A percentile compares a stretch with the other conserved stretches of the same genome.
Evolutionary conservation across 2,329 filamentous ascomycete species (phyloP).

Genomic region (Aspergillus oerlinghausenensis): DNA sequence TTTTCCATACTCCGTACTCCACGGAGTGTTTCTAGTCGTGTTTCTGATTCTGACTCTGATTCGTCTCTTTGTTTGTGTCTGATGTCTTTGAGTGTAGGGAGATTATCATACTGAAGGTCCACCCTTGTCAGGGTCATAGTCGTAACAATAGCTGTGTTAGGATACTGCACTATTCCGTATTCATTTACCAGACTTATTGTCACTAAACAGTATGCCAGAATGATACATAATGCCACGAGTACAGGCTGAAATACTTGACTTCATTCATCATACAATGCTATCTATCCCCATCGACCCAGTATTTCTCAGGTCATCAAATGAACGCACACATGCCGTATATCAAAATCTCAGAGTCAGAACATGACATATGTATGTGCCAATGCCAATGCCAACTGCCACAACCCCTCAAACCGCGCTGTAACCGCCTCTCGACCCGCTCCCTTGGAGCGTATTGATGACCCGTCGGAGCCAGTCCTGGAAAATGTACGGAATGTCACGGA

Average conservation of each 20-base stretch:
- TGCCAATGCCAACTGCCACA: background rate
- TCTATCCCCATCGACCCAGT: background rate
- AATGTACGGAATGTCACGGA: constrained; percentile 88
- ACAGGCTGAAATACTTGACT: background rate
- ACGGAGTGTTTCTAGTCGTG: background rate
- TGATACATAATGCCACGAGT: too few species aligned
- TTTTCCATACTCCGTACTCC: background rate
- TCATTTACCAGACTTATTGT: too few species aligned
- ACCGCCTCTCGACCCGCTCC: constrained; percentile 76
- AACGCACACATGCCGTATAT: background rate
- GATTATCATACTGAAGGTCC: background rate
- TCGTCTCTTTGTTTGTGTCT: background rate
- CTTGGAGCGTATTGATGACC: constrained; percentile 78
- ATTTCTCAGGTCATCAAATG: background rate
- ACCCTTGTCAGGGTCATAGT: too few species aligned
- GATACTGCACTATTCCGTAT: background rate
- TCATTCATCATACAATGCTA: background rate
- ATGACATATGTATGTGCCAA: background rate
- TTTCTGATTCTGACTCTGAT: background rate
- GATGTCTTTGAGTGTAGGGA: constrained; percentile 9
- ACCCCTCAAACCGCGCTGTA: constrained; percentile 78
- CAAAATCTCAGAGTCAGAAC: background rate
- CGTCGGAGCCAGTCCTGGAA: constrained; percentile 81
- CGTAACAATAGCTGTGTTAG: background rate
- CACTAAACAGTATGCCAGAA: too few species aligned